These are phyloP conservation scores for Claviceps pazoutovae DNA, from an alignment of 2,329 filamentous ascomycete species.

Conservation along the genomic window DNA sequence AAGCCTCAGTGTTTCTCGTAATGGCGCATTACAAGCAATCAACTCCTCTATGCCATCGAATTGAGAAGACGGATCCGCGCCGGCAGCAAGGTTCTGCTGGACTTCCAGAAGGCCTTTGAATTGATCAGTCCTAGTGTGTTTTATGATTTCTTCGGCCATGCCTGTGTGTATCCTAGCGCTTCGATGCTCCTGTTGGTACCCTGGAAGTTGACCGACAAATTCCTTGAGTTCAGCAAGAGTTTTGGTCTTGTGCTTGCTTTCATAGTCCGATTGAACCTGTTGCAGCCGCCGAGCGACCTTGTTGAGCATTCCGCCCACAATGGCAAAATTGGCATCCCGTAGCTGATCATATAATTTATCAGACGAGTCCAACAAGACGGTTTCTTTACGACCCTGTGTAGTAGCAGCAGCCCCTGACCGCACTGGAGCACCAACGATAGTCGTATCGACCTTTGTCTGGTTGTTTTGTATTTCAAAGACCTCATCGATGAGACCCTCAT, in stretches of 20 bases:
- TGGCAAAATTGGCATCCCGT: conserved; percentile 86
- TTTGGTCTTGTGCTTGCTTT: conserved; percentile 77
- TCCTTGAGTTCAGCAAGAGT: conserved; percentile 84
- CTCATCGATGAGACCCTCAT: conserved; percentile 91
- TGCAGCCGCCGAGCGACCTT: conserved; percentile 78
- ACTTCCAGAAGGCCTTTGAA: conserved; percentile 85
- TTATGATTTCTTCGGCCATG: conserved; percentile 89
- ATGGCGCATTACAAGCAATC: conserved; percentile 72
- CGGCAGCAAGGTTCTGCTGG: conserved; percentile 87
- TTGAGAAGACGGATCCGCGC: conserved; percentile 75
- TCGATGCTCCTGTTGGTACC: conserved; percentile 85
- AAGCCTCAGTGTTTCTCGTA: conserved; percentile 70
- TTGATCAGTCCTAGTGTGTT: conserved; percentile 74
- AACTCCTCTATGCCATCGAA: conserved; percentile 87
- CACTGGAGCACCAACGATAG: conserved; percentile 65
- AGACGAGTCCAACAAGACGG: conserved; percentile 75
- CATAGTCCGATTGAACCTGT: conserved; percentile 72
- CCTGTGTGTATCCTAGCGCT: conserved; percentile 86
- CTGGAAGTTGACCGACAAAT: conserved; percentile 86
- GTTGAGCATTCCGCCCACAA: conserved; percentile 79
- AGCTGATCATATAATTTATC: conserved; percentile 82
- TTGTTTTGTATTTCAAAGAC: conserved; percentile 85
- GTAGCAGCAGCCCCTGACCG: conserved; percentile 44
- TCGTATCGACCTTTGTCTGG: conserved; percentile 83
- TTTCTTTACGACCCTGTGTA: conserved; percentile 58